Evolutionary conservation across 179 eudicot species (phyloP).

Genomic region (Drosera spatulata): DNA sequence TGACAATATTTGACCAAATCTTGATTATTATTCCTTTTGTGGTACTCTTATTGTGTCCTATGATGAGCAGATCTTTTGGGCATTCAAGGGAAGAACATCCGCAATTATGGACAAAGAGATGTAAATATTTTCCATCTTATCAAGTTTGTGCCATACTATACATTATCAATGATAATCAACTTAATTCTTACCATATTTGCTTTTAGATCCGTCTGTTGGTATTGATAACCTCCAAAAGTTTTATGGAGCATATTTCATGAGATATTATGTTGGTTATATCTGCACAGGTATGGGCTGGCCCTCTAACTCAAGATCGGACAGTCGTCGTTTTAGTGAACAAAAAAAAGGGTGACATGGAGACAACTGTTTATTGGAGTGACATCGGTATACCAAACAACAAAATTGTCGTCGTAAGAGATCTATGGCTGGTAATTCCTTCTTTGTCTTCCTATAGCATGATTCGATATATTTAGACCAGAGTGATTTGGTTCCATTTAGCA

Average conservation of each 20-base stretch:
- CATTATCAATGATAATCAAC: background rate
- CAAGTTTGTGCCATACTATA: too few species aligned
- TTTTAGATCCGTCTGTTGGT: too few species aligned
- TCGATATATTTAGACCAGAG: too few species aligned
- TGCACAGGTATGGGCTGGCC: conserved; percentile 1
- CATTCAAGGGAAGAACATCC: background rate
- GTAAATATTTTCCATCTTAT: background rate
- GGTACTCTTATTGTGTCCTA: background rate
- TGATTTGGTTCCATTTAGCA: too few species aligned
- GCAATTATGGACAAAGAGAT: background rate
- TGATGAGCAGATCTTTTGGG: background rate
- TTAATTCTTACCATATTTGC: background rate
- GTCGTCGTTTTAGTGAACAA: conserved; percentile 1
- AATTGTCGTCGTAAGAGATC: background rate
- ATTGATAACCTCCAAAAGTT: background rate
- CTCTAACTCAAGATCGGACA: background rate
- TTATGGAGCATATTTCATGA: too few species aligned
- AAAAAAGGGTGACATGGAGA: background rate
- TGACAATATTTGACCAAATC: background rate
- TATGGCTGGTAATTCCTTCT: background rate
- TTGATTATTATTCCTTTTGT: too few species aligned
- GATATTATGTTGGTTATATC: too few species aligned
- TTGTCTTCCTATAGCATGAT: too few species aligned
- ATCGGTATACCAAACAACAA: background rate
- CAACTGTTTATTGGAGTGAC: background rate